A percentile compares a stretch with the other conserved stretches of the same genome.
Conservation (phyloP, 2,329 filamentous ascomycete genomes). For the Elsinoe fawcettii region DNA sequence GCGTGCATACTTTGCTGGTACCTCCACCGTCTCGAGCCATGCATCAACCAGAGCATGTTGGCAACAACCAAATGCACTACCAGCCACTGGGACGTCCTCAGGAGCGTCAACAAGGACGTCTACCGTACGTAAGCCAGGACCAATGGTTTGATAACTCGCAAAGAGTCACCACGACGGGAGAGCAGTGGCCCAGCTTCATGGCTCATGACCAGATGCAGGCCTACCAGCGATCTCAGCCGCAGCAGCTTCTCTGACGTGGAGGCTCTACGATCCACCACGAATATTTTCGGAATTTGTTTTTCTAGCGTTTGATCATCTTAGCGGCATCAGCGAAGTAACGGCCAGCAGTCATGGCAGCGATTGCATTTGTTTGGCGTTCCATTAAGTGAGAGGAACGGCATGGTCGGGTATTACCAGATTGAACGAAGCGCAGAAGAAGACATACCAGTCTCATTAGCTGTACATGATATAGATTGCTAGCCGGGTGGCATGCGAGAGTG, state of each 20-base stretch:
- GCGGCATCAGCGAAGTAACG: not conserved
- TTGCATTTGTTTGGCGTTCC: not conserved
- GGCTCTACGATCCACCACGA: not conserved
- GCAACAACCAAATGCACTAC: conserved; percentile 45
- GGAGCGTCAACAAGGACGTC: conserved; percentile 36
- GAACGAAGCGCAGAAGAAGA: not conserved
- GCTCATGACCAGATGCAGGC: not conserved
- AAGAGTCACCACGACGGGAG: conserved; percentile 27
- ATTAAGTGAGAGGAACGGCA: not conserved
- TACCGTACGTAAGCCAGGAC: conserved; percentile 35
- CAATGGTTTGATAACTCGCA: conserved; percentile 29
- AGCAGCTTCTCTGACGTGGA: not conserved
- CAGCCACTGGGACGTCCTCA: conserved; percentile 42
- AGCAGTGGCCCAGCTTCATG: conserved; percentile 26
- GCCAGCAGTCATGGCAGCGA: not conserved
- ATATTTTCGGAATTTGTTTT: not conserved
- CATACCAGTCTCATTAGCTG: not conserved
- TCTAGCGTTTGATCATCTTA: not conserved
- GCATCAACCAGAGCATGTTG: conserved; percentile 44
- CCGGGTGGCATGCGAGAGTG: not conserved
- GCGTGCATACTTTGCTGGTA: conserved; percentile 84
- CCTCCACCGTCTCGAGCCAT: conserved; percentile 75
- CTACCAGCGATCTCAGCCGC: not conserved
- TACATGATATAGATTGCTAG: not conserved
- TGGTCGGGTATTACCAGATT: not conserved